phyloP scores from a whole-genome alignment of 768 basidiomycete species.

The Epithele typhae region DNA sequence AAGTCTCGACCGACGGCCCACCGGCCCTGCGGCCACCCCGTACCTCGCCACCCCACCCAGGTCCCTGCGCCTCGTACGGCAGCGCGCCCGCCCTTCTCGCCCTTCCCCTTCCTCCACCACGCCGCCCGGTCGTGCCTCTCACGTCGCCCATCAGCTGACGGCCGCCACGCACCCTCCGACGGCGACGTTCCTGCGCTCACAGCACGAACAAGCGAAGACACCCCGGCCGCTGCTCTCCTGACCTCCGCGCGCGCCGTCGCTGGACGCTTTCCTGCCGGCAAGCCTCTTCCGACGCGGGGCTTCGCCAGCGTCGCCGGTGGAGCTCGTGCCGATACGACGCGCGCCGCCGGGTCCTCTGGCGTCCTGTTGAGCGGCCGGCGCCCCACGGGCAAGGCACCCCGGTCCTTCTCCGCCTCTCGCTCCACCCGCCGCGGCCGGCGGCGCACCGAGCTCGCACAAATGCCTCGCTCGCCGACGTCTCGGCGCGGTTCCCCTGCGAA shows the following conservation, averaged over 20 bases:
- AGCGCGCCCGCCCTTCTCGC: slow-evolving; percentile 10
- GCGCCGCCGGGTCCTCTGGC: neutral
- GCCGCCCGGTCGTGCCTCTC: slow-evolving; percentile 4
- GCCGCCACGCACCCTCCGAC: slow-evolving; percentile 7
- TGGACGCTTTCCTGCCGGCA: neutral
- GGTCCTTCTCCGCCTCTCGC: no score
- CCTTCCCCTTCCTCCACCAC: neutral
- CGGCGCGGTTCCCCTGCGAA: no score
- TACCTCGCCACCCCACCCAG: slow-evolving; percentile 12
- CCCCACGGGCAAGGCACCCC: no score
- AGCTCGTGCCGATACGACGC: neutral
- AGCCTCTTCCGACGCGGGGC: neutral
- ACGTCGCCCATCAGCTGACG: slow-evolving; percentile 14
- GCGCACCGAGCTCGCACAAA: no score
- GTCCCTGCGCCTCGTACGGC: slow-evolving; percentile 7
- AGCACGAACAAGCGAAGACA: slow-evolving; percentile 1
- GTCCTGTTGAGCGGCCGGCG: no score
- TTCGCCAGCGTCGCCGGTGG: neutral
- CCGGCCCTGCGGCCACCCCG: slow-evolving; percentile 4
- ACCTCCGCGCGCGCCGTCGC: slow-evolving; percentile 1
- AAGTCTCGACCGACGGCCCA: slow-evolving; percentile 1
- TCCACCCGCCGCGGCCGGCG: no score
- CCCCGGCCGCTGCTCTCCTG: slow-evolving; percentile 2
- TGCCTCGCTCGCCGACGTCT: no score
- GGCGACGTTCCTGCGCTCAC: slow-evolving; percentile 12